Evolutionary conservation across 306 rosid species (phyloP).

Genomic region (Hippophae gyantsensis): DNA sequence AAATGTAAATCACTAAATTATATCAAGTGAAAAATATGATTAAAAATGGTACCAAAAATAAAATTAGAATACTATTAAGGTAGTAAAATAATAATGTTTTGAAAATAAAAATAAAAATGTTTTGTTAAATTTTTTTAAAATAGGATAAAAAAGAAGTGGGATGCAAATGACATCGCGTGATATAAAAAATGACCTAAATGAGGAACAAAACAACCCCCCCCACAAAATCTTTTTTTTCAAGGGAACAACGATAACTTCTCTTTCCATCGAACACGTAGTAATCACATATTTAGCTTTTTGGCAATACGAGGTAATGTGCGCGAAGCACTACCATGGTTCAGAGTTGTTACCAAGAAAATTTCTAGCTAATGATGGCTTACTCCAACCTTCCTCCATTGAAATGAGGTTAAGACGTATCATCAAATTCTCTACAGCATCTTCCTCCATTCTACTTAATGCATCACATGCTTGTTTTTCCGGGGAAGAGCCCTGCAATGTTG

Average conservation of each 20-base stretch:
- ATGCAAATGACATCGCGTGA: too few species aligned
- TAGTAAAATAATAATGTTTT: too few species aligned
- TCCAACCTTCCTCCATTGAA: constrained; percentile 77
- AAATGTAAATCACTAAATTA: too few species aligned
- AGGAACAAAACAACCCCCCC: too few species aligned
- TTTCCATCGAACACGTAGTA: not conserved
- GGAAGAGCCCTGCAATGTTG: constrained; percentile 38
- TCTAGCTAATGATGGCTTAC: constrained; percentile 32
- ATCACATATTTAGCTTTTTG: not conserved
- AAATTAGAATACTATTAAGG: too few species aligned
- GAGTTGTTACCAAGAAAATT: constrained; percentile 59
- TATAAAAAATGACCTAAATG: too few species aligned
- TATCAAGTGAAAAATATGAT: too few species aligned
- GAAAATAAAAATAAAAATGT: too few species aligned
- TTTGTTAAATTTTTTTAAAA: too few species aligned
- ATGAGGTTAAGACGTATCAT: constrained; percentile 58
- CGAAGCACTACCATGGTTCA: constrained; percentile 61
- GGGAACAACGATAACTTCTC: not conserved
- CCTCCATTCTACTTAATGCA: constrained; percentile 37
- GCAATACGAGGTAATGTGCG: constrained; percentile 3
- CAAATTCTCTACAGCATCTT: constrained; percentile 58
- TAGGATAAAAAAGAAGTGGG: too few species aligned
- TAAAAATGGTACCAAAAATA: too few species aligned
- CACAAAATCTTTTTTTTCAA: too few species aligned
- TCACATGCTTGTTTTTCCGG: constrained; percentile 15